A percentile compares a stretch with the other conserved stretches of the same genome.
Evolutionary conservation across 2,329 filamentous ascomycete species (phyloP).

Genomic region (Scortechinia acanthostroma): DNA sequence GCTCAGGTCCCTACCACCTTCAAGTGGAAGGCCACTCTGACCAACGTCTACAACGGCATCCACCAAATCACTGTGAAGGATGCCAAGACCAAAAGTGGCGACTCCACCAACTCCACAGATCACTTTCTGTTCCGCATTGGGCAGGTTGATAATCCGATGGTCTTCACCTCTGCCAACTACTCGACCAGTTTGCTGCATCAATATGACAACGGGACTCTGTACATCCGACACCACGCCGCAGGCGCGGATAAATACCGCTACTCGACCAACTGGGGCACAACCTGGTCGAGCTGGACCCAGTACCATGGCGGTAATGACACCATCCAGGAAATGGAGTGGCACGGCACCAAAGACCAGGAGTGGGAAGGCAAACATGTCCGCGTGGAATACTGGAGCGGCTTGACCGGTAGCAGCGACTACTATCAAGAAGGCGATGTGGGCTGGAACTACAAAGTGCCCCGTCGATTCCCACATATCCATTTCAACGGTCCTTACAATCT

Average conservation of each 20-base stretch:
- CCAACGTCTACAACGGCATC: slow-evolving; percentile 50
- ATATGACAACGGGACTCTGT: slow-evolving; percentile 25
- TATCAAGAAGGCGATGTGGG: slow-evolving; percentile 47
- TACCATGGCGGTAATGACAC: slow-evolving; percentile 38
- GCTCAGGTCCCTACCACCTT: slow-evolving; percentile 45
- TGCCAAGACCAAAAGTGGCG: slow-evolving; percentile 27
- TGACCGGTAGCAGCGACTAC: slow-evolving; percentile 49
- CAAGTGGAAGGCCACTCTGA: slow-evolving; percentile 40
- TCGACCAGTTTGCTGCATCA: slow-evolving; percentile 40
- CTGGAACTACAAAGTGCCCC: slow-evolving; percentile 23
- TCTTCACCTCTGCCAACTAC: slow-evolving; percentile 53
- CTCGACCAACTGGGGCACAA: slow-evolving; percentile 50
- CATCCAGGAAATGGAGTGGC: slow-evolving; percentile 42
- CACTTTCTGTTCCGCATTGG: slow-evolving; percentile 56
- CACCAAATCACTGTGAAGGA: slow-evolving; percentile 50
- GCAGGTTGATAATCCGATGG: slow-evolving; percentile 45
- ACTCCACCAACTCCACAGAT: slow-evolving; percentile 39
- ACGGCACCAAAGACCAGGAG: slow-evolving; percentile 48
- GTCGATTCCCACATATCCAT: slow-evolving; percentile 54
- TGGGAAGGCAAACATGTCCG: slow-evolving; percentile 52
- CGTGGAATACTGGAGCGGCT: slow-evolving; percentile 52
- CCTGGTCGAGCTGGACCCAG: slow-evolving; percentile 50
- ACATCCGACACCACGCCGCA: slow-evolving; percentile 50
- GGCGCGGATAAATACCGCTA: slow-evolving; percentile 57
- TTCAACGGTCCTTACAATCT: slow-evolving; percentile 56